These are phyloP conservation scores for Amanita rimosa DNA, from an alignment of 768 basidiomycete genomes.

Conservation along the genomic window DNA sequence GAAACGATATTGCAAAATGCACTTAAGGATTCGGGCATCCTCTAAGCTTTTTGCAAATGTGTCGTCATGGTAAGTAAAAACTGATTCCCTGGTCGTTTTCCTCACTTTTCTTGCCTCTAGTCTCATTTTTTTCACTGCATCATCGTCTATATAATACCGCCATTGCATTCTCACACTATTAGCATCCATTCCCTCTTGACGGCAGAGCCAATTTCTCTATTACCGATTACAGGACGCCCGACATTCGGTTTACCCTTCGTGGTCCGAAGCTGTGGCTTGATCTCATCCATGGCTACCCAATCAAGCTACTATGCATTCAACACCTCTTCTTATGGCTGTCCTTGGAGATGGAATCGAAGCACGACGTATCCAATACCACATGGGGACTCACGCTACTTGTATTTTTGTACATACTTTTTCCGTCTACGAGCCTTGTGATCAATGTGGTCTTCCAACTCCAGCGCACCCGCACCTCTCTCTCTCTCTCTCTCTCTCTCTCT, in stretches of 20 bases:
- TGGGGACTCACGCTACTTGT: neutral
- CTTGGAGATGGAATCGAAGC: constrained; percentile 1
- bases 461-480: neutral
- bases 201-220: neutral
- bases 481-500: too few relatives aligned
- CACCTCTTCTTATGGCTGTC: neutral
- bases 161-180: neutral
- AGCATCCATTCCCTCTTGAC: neutral
- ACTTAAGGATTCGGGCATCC: constrained; percentile 74
- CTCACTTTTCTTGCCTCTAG: neutral
- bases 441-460: neutral
- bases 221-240: too few relatives aligned
- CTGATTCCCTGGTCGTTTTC: neutral
- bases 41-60: constrained; percentile 18
- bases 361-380: neutral
- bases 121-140: neutral
- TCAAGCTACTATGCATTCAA: neutral
- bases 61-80: neutral
- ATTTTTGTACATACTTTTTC: neutral
- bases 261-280: too few relatives aligned
- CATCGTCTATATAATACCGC: neutral
- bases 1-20: constrained; percentile 92
- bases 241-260: too few relatives aligned
- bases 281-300: neutral
- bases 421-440: neutral